These are phyloP conservation scores for Aspergillus luchuensis DNA, from an alignment of 2,329 filamentous ascomycete species.

Conservation along the genomic window DNA sequence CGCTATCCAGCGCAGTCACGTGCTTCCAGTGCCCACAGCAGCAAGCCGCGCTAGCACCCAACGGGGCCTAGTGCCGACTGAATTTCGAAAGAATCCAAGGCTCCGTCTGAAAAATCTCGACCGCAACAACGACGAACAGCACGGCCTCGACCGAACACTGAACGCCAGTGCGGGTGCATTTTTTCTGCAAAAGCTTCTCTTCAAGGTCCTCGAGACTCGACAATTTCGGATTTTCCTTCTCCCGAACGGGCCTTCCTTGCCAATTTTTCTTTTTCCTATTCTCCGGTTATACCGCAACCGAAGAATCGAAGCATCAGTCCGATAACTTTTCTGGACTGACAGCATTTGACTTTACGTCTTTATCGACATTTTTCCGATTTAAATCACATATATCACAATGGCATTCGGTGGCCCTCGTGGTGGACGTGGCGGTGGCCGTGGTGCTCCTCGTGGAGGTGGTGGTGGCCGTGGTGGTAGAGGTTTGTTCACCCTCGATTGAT, in stretches of 20 bases:
- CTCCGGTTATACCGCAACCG: slow-evolving; percentile 8
- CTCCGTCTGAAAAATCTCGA: slow-evolving; percentile 42
- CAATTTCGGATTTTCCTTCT: slow-evolving; percentile 12
- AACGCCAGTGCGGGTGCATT: slow-evolving; percentile 30
- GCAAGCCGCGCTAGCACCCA: slow-evolving; percentile 24
- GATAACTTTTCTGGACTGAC: slow-evolving; percentile 12
- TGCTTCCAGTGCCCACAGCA: slow-evolving; percentile 25
- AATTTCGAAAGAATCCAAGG: slow-evolving; percentile 46
- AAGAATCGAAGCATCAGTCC: slow-evolving; percentile 12
- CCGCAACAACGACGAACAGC: slow-evolving; percentile 41
- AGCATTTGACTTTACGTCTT: slow-evolving; percentile 10
- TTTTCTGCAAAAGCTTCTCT: slow-evolving; percentile 25
- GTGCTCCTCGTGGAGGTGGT: slow-evolving; percentile 42
- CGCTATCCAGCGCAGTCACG: slow-evolving; percentile 25
- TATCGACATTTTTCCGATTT: slow-evolving; percentile 11
- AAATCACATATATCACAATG: slow-evolving; percentile 31
- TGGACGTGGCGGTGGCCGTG: slow-evolving; percentile 33
- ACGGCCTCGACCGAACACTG: slow-evolving; percentile 37
- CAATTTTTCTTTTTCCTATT: slow-evolving; percentile 1
- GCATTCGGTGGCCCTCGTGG: slow-evolving; percentile 35
- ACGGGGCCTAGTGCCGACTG: slow-evolving; percentile 34
- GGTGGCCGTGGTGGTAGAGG: slow-evolving; percentile 45
- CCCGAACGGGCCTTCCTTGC: slow-evolving; percentile 12
- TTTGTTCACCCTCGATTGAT: slow-evolving; percentile 26
- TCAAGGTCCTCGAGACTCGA: slow-evolving; percentile 18